Base-by-base conservation (phyloP, 371 early-diverging fungal genomes). In the Saksenaea oblongispora region DNA sequence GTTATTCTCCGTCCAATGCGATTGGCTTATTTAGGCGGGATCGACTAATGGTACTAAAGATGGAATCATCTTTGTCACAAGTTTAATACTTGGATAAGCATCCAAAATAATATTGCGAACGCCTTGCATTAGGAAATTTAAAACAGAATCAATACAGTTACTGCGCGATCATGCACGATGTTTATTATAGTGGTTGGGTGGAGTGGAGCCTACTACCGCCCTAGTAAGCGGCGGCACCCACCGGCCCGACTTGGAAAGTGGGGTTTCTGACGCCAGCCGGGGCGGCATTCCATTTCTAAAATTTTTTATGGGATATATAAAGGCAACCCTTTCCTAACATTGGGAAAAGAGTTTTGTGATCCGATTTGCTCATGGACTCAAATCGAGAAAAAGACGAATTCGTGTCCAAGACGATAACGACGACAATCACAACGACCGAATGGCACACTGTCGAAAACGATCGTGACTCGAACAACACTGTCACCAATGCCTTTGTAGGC, bases 381-480 rank as follows among this genome's bases (percentile, higher is more conserved):
- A 47, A 47, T 47, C 17, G 24, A 47, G 51, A 47, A 11, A 47
- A 47, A 47, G 22, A n/a, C 22, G 51, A 47, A 22, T 47, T 47
- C 11, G 51, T 47, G 51, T 18, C 51, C 51, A 22, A 47, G 22
- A 47, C 42, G 14, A 17, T 14, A 41, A 2, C 18, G 18, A 41
- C 51, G 18, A 41, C 51, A 22, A 47, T 22, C 8, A 47, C 51
- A 24, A 47, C 51, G 3, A 47, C 22, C 24, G 51, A 47, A 22
- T 47, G 51, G 51, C 51, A 22, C 11, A 47, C 51, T 7, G 22
- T 22, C 10, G 51, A 47, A 59, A 39, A n/a, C 8, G 59, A 58
- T 39, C 37, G 58, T 59, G 59, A 35, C 5, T 61, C 61, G 10
- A 34, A n/a, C 26, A 53, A 61, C 34, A 51, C 36, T 13, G 61